A percentile compares a stretch with the other conserved stretches of the same genome.
phyloP scores from a whole-genome alignment of 2,329 filamentous ascomycete species.

The Colletotrichum lupini region DNA sequence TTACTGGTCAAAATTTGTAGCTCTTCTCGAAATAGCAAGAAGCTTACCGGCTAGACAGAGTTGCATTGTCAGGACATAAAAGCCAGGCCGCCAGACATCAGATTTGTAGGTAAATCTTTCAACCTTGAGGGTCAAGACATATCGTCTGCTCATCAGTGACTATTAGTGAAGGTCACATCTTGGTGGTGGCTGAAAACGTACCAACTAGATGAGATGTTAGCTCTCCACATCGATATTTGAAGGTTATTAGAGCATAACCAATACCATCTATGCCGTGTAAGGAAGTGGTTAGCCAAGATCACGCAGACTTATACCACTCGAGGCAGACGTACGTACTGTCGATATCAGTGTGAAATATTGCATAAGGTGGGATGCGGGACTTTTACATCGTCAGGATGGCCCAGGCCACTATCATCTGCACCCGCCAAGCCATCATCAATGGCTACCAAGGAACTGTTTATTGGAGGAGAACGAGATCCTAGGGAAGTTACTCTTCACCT shows the following conservation, averaged over 20 bases:
- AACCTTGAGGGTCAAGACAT: background rate
- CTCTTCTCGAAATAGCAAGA: background rate
- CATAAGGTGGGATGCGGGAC: background rate
- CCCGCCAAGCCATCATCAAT: fast-evolving
- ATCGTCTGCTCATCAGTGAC: background rate
- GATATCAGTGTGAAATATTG: background rate
- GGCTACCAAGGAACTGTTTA: background rate
- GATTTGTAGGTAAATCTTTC: background rate
- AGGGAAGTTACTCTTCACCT: slow-evolving; percentile 21
- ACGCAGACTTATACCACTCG: background rate
- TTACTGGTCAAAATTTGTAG: no score
- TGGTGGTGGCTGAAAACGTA: background rate
- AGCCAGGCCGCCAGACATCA: background rate
- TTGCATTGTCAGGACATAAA: background rate
- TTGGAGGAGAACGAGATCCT: background rate
- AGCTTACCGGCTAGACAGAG: background rate
- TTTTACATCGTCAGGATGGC: background rate
- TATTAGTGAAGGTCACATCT: background rate
- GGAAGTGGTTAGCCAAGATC: background rate
- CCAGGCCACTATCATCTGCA: background rate
- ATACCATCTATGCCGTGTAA: background rate
- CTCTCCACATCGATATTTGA: background rate
- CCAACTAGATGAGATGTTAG: background rate
- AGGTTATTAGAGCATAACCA: background rate
- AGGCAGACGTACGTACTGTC: background rate